phyloP scores from a whole-genome alignment of 441 rosid species.

The Populus hybrid region DNA sequence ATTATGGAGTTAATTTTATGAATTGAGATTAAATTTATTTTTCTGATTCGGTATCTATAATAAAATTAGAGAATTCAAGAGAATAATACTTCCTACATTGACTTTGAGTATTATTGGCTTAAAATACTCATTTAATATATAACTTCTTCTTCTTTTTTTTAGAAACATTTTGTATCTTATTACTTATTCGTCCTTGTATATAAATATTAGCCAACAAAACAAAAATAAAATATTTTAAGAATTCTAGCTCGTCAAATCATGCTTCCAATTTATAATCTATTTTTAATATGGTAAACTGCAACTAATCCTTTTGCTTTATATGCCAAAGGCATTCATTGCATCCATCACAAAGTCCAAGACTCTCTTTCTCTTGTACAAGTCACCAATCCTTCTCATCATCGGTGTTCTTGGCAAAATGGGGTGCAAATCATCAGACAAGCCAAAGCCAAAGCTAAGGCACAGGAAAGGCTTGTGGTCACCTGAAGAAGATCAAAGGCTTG shows the following conservation, averaged over 20 bases:
- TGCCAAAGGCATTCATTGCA: conserved; percentile 25
- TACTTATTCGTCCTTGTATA: not conserved
- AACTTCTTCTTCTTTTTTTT: too few relatives aligned
- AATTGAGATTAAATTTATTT: too few relatives aligned
- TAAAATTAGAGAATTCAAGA: too few relatives aligned
- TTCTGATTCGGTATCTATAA: too few relatives aligned
- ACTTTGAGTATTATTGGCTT: too few relatives aligned
- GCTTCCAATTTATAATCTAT: conserved; percentile 1
- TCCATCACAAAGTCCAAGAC: conserved; percentile 4
- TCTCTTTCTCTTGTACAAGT: conserved; percentile 12
- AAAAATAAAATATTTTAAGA: not conserved
- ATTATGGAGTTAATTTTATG: too few relatives aligned
- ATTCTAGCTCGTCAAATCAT: not conserved
- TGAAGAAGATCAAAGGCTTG: conserved; percentile 85
- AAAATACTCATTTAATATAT: too few relatives aligned
- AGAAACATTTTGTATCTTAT: too few relatives aligned
- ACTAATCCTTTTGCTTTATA: conserved; percentile 29
- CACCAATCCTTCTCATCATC: not conserved
- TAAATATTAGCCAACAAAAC: too few relatives aligned
- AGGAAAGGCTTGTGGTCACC: conserved; percentile 95
- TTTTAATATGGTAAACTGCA: conserved; percentile 8
- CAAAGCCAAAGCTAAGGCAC: conserved; percentile 62
- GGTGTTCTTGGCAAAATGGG: conserved; percentile 11
- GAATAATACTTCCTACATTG: too few relatives aligned
- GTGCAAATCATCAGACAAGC: conserved; percentile 43